Evolutionary conservation across 2,329 filamentous ascomycete genomes (phyloP).

Genomic region (Mariannaea elegans): DNA sequence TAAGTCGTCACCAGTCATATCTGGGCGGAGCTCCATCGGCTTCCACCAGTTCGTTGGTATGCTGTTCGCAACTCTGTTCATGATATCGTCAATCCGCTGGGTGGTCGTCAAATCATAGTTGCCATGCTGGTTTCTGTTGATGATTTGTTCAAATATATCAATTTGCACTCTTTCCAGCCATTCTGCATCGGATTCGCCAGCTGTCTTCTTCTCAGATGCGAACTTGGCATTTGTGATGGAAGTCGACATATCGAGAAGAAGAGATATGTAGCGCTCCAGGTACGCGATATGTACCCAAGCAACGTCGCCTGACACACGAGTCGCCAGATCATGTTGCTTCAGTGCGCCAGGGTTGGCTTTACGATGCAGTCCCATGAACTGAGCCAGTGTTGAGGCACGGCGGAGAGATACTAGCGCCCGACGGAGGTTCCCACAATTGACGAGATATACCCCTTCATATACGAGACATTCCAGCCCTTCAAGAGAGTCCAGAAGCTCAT

Average conservation of each 20-base stretch:
- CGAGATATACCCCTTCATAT: constrained; percentile 1
- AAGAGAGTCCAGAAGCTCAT: constrained; percentile 1
- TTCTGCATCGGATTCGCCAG: neutral
- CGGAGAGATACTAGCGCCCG: neutral
- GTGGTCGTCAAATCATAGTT: neutral
- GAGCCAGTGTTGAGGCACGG: neutral
- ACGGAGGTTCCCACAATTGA: constrained; percentile 2
- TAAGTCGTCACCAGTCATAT: neutral
- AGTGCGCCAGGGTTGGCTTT: neutral
- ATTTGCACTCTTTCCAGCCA: constrained; percentile 2
- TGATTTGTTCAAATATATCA: neutral
- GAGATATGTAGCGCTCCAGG: neutral
- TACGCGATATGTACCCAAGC: neutral
- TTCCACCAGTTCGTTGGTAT: neutral
- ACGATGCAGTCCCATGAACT: constrained; percentile 4
- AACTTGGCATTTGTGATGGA: constrained; percentile 2
- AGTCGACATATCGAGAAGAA: constrained; percentile 2
- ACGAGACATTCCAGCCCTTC: constrained; percentile 4
- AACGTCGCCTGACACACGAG: neutral
- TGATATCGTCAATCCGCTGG: neutral
- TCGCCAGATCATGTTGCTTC: neutral
- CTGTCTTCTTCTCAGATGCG: neutral
- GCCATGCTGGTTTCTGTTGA: constrained; percentile 1
- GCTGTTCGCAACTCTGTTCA: neutral
- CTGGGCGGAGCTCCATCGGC: neutral